Evolutionary conservation across 129 eudicot genomes (phyloP), one percentile per base, ranked within the genome.

Genomic region (Deinandra increscens): DNA sequence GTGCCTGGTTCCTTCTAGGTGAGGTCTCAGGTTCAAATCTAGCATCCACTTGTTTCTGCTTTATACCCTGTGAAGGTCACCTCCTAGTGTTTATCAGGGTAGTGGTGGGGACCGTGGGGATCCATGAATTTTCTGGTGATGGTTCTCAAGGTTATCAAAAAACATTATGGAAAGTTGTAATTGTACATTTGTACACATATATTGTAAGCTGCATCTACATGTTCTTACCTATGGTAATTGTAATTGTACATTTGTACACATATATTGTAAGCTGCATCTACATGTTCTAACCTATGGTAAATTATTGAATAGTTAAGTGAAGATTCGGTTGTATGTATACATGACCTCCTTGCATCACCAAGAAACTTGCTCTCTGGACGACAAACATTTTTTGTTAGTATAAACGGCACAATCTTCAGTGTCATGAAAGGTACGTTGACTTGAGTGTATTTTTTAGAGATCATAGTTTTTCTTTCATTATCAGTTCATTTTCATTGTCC

Each of bases 291-390:
- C 51, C 60, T 72, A 5, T 39, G 19, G 23, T 61, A 31, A 33
- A 78, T 75, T 55, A 26, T 78, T 60, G 64, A 34, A 72, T 89
- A 92, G 98, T 79, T 92, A 60, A 48, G 72, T 66, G 94, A 89
- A 68, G 90, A 88, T 72, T 94, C 98, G 5, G 81, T 81, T 67
- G 66, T 63, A 49, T 77, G 66, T 72, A 61, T 92, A 72, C 85
- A 68, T 42, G 78, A 87, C 64, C 82, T 89, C 46, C 82, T 92
- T 75, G 76, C 85, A 34, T 87, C 91, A 46, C 91, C 89, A 45
- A 81, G 89, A 72, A 86, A 46, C 79, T 81, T 92, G 84, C 89
- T 92, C 20, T 79, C 82, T 63, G 95, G 98, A 75, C 82, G 89
- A 72, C 91, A 84, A 33, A 82, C 84, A 43, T 79, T 86, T 76